Conservation (phyloP, 495 filamentous ascomycete genomes). For the Aspergillus nidulans region DNA sequence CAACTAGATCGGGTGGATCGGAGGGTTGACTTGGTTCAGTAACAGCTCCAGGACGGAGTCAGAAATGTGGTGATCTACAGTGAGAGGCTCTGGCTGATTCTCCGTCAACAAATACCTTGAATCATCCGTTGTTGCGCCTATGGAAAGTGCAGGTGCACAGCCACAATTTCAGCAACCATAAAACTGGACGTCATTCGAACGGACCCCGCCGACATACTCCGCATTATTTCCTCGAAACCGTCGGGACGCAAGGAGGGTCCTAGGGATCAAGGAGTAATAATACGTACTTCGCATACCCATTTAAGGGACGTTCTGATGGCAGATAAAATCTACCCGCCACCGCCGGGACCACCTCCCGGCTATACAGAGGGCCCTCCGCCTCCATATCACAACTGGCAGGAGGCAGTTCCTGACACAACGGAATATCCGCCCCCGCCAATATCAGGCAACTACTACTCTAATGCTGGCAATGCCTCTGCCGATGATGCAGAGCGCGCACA, state of each 20-base stretch:
- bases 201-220: neutral
- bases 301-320: too few species aligned
- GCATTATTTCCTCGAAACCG: neutral
- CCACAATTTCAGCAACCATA: neutral
- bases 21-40: too few species aligned
- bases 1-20: too few species aligned
- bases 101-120: too few species aligned
- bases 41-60: too few species aligned
- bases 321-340: neutral
- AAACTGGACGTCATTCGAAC: neutral
- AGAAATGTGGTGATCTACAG: too few species aligned
- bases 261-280: too few species aligned
- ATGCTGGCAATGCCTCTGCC: constrained; percentile 67
- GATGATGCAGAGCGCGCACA: constrained; percentile 68
- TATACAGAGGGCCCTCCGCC: constrained; percentile 34
- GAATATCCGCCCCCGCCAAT: constrained; percentile 78
- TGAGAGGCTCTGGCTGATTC: too few species aligned
- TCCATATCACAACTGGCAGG: constrained; percentile 75
- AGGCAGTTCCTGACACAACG: constrained; percentile 71
- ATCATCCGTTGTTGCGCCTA: neutral
- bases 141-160: neutral
- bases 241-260: neutral
- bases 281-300: too few species aligned
- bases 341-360: constrained; percentile 31
- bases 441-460: constrained; percentile 61